Conservation (phyloP, 495 filamentous ascomycete genomes). For the Neurospora tetraspora region DNA sequence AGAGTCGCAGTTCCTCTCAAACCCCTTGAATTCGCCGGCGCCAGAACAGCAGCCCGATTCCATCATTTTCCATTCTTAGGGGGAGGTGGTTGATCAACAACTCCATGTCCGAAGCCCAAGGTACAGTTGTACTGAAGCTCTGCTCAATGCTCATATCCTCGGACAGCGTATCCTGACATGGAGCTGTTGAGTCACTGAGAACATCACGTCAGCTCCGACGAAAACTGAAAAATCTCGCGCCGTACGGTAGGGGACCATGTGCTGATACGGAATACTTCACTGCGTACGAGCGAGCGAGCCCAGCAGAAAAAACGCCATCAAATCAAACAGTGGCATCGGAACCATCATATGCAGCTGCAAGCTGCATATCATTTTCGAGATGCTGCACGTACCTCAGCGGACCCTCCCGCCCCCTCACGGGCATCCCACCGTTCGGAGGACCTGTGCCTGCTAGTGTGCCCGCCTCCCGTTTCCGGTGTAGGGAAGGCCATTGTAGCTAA, state of each 20-base stretch:
- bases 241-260: not conserved
- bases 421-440: not conserved
- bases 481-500: not conserved
- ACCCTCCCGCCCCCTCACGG: not conserved
- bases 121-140: not conserved
- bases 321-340: not conserved
- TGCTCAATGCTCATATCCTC: not conserved
- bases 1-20: not conserved
- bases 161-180: not conserved
- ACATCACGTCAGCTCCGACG: not conserved
- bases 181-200: not conserved
- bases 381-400: not conserved
- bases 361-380: not conserved
- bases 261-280: not conserved
- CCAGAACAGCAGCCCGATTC: not conserved
- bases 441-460: not conserved
- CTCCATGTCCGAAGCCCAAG: not conserved
- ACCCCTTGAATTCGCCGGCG: not conserved
- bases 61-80: not conserved
- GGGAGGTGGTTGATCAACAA: not conserved
- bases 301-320: not conserved
- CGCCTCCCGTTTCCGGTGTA: not conserved
- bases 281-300: not conserved
- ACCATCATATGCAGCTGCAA: not conserved
- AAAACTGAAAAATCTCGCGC: not conserved